These are phyloP conservation scores for Ulota crispa DNA, from an alignment of 225 moss, liverwort and hornwort genomes.

Conservation along the genomic window DNA sequence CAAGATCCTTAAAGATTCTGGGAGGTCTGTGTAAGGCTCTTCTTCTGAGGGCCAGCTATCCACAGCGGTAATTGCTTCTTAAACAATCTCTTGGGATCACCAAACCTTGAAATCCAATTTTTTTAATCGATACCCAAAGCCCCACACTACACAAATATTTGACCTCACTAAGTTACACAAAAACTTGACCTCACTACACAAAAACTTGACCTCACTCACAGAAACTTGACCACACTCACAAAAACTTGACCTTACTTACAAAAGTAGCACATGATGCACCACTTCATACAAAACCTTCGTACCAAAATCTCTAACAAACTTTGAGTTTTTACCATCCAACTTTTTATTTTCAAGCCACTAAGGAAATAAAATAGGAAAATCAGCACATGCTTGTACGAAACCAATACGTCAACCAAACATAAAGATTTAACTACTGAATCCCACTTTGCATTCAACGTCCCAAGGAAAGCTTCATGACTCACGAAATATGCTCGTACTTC, in stretches of 20 bases:
- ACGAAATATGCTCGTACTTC: neutral
- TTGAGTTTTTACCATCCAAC: neutral
- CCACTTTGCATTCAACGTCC: too few relatives aligned
- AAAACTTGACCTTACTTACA: neutral
- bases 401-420: too few relatives aligned
- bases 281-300: neutral
- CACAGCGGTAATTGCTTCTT: neutral
- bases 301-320: neutral
- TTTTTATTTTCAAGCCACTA: neutral
- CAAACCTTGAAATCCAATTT: neutral
- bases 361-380: too few relatives aligned
- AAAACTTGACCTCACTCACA: neutral
- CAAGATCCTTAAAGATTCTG: slow-evolving; percentile 31
- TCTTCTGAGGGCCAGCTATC: neutral
- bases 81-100: neutral
- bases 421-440: too few relatives aligned
- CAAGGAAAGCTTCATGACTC: too few relatives aligned
- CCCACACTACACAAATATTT: neutral
- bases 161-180: neutral
- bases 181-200: neutral
- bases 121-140: neutral
- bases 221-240: neutral
- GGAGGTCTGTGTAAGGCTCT: slow-evolving; percentile 2
- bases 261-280: neutral
- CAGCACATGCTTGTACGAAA: too few relatives aligned